Percentiles rank a stretch among this genome's conserved stretches.
These are phyloP conservation scores for Pyronema domesticum DNA, from an alignment of 495 filamentous ascomycete genomes.

Conservation along the genomic window DNA sequence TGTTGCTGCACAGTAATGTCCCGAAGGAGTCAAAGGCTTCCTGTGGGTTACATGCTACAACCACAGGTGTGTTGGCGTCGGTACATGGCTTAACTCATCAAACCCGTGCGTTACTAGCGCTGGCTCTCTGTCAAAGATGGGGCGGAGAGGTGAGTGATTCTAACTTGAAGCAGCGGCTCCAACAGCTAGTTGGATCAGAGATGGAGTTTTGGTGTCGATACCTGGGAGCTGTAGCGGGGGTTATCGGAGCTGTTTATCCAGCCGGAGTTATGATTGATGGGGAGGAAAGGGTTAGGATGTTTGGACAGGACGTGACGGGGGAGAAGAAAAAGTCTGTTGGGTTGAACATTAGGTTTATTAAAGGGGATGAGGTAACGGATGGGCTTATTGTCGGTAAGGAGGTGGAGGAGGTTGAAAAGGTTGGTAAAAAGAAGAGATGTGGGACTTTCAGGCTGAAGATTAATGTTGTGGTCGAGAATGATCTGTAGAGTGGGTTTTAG, in stretches of 20 bases:
- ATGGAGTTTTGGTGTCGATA: conserved; percentile 47
- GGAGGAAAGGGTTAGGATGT: conserved; percentile 19
- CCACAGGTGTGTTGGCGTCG: conserved; percentile 45
- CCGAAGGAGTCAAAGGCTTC: conserved; percentile 40
- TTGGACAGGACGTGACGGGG: conserved; percentile 13
- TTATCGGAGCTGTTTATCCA: conserved; percentile 33
- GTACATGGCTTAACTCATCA: conserved; percentile 57
- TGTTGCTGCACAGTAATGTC: conserved; percentile 34
- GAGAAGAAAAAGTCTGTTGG: conserved; percentile 5
- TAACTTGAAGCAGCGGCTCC: conserved; percentile 31
- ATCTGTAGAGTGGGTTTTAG: not conserved
- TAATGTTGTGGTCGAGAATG: conserved; percentile 2
- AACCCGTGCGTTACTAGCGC: conserved; percentile 48
- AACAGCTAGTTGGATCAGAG: conserved; percentile 30
- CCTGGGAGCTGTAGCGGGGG: conserved; percentile 35
- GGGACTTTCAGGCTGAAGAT: conserved; percentile 25
- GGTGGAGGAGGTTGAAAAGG: conserved; percentile 33
- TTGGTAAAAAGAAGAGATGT: conserved; percentile 44
- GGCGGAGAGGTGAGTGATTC: conserved; percentile 45
- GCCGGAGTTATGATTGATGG: conserved; percentile 12
- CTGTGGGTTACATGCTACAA: conserved; percentile 53
- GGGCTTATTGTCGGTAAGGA: conserved; percentile 25
- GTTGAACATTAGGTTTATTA: conserved; percentile 21
- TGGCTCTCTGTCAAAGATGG: conserved; percentile 63
- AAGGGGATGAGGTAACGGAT: conserved; percentile 14